A percentile compares a stretch with the other conserved stretches of the same genome.
phyloP scores from a whole-genome alignment of 1,284 basidiomycete species.

The Irpex rosettiformis region DNA sequence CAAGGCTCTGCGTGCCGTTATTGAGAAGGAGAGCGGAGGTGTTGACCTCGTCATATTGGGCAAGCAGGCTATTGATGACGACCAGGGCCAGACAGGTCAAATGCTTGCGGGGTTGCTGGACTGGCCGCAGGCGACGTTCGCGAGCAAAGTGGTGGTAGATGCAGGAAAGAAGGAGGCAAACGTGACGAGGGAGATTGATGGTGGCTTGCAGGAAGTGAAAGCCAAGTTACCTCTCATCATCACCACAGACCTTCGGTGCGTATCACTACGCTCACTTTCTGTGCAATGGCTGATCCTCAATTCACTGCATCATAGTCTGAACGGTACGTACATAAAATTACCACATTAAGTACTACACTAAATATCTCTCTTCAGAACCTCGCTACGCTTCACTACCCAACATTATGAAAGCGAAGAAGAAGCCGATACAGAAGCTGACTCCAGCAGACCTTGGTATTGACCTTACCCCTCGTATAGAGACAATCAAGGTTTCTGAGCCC shows the following conservation, averaged over 20 bases:
- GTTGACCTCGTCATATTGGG: constrained; percentile 93
- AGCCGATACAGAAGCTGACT: constrained; percentile 85
- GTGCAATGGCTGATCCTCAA: constrained; percentile 7
- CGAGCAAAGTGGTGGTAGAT: constrained; percentile 85
- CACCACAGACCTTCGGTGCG: constrained; percentile 91
- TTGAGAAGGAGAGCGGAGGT: constrained; percentile 53
- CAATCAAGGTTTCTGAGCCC: constrained; percentile 88
- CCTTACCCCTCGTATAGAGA: constrained; percentile 80
- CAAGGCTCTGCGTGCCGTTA: constrained; percentile 77
- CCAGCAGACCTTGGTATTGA: constrained; percentile 84
- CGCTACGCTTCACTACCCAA: constrained; percentile 93
- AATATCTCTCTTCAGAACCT: constrained; percentile 58
- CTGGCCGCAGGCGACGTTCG: constrained; percentile 96
- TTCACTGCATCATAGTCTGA: constrained; percentile 39
- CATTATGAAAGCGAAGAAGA: constrained; percentile 99
- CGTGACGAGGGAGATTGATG: constrained; percentile 93
- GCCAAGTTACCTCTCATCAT: constrained; percentile 84
- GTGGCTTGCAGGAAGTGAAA: constrained; percentile 84
- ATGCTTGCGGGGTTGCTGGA: constrained; percentile 93
- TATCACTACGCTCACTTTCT: constrained; percentile 17
- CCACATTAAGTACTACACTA: not conserved
- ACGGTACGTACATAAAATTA: constrained; percentile 43
- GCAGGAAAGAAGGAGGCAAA: constrained; percentile 63
- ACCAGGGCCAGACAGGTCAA: constrained; percentile 95
- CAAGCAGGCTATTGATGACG: constrained; percentile 99